phyloP scores from a whole-genome alignment of 2,329 filamentous ascomycete genomes.

The Aspergillus novoparasiticus region DNA sequence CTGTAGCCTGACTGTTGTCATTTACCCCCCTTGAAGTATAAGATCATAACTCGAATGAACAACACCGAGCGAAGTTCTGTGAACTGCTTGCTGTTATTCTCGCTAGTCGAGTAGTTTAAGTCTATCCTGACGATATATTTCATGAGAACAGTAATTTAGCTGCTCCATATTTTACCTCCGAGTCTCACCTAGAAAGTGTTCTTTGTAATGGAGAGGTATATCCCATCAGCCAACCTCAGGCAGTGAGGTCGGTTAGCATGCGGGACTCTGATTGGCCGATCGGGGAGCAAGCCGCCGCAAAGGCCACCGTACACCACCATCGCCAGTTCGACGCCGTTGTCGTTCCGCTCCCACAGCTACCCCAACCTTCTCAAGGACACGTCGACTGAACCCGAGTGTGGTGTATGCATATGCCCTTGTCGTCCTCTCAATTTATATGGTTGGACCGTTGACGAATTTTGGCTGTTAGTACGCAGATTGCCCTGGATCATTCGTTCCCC shows the following conservation, averaged over 20 bases:
- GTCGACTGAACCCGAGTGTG: conserved; percentile 16
- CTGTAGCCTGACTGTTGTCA: neutral
- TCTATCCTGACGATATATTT: neutral
- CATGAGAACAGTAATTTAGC: neutral
- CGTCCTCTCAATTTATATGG: neutral
- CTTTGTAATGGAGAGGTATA: neutral
- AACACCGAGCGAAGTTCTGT: neutral
- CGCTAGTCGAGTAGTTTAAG: neutral
- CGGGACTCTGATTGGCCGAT: conserved; percentile 37
- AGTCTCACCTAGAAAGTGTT: neutral
- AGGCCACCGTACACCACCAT: conserved; percentile 42
- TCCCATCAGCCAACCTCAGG: neutral
- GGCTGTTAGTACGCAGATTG: conserved; percentile 23
- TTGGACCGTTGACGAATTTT: neutral
- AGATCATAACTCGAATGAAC: conserved; percentile 9
- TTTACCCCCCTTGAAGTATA: conserved; percentile 1
- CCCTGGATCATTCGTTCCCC: conserved; percentile 14
- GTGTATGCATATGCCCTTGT: conserved; percentile 13
- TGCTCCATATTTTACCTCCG: no score
- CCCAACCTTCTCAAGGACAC: conserved; percentile 15
- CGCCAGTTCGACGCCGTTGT: conserved; percentile 12
- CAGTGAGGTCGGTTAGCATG: conserved; percentile 22
- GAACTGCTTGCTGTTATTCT: neutral
- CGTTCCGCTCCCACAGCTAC: conserved; percentile 15
- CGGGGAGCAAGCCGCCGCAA: conserved; percentile 27